These are phyloP conservation scores for Agrocybe pediades DNA, from an alignment of 768 basidiomycete genomes.

Conservation along the genomic window DNA sequence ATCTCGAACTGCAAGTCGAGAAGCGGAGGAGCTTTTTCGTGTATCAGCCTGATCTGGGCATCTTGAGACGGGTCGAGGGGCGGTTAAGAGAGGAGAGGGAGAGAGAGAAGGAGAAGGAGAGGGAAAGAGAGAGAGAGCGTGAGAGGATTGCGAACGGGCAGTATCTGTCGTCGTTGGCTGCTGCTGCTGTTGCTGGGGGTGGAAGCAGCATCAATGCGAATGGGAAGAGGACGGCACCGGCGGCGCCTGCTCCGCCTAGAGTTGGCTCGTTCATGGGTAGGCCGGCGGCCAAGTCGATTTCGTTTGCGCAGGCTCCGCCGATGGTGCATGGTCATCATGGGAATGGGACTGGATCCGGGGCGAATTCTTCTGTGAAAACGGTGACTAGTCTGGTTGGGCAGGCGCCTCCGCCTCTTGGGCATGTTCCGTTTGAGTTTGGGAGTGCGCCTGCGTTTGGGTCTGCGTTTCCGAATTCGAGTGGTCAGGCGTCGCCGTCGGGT, in stretches of 20 bases:
- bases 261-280: slow-evolving; percentile 29
- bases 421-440: slow-evolving; percentile 16
- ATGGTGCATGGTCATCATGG: slow-evolving; percentile 12
- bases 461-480: background rate
- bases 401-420: slow-evolving; percentile 1
- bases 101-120: slow-evolving; percentile 33
- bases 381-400: background rate
- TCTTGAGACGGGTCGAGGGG: slow-evolving; percentile 72
- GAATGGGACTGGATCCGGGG: background rate
- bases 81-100: slow-evolving; percentile 44
- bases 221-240: slow-evolving; percentile 30
- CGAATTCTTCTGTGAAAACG: background rate
- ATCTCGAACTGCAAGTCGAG: slow-evolving; percentile 84
- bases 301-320: slow-evolving; percentile 38
- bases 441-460: slow-evolving; percentile 14
- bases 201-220: slow-evolving; percentile 28
- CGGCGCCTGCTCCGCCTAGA: background rate
- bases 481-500: background rate
- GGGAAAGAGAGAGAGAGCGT: slow-evolving; percentile 34
- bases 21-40: slow-evolving; percentile 89
- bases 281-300: slow-evolving; percentile 53
- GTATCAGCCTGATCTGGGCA: slow-evolving; percentile 76
- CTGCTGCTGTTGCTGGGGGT: background rate
- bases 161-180: slow-evolving; percentile 14
- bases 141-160: slow-evolving; percentile 29